These are phyloP conservation scores for Albophoma yamanashiensis DNA, from an alignment of 2,329 filamentous ascomycete species.

Conservation along the genomic window DNA sequence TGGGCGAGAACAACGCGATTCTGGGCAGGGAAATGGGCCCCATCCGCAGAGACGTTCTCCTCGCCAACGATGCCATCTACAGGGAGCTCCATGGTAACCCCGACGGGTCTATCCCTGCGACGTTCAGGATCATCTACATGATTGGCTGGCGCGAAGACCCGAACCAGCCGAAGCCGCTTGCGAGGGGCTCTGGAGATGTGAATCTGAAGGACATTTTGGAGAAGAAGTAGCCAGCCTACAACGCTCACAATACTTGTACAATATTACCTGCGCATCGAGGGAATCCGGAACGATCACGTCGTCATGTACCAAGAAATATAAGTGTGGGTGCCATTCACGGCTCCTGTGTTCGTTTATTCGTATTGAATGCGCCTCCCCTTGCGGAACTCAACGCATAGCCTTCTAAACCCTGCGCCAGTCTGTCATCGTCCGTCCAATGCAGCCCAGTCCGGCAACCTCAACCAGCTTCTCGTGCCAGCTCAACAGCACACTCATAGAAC, in stretches of 20 bases:
- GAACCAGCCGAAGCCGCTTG: slow-evolving; percentile 67
- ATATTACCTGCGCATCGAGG: neutral
- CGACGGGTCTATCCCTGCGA: slow-evolving; percentile 71
- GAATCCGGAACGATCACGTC: neutral
- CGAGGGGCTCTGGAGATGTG: slow-evolving; percentile 74
- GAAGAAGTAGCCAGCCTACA: slow-evolving; percentile 22
- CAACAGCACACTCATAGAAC: slow-evolving; percentile 90
- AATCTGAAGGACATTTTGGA: slow-evolving; percentile 75
- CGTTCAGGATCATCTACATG: slow-evolving; percentile 95
- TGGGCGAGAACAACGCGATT: slow-evolving; percentile 91
- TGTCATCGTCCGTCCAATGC: slow-evolving; percentile 90
- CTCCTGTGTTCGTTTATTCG: neutral
- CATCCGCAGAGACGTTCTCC: slow-evolving; percentile 70
- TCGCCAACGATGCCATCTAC: slow-evolving; percentile 86
- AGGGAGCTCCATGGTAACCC: slow-evolving; percentile 74
- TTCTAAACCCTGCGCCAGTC: slow-evolving; percentile 68
- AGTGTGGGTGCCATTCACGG: neutral
- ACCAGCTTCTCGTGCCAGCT: slow-evolving; percentile 99
- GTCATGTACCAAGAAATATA: neutral
- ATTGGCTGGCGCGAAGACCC: slow-evolving; percentile 91
- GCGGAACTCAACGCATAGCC: neutral
- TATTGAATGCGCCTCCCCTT: neutral
- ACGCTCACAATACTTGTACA: neutral
- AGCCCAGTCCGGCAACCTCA: slow-evolving; percentile 82
- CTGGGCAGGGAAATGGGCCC: slow-evolving; percentile 71